Evolutionary conservation across 2,329 filamentous ascomycete species (phyloP).

Genomic region (Phyllosticta capitalensis): DNA sequence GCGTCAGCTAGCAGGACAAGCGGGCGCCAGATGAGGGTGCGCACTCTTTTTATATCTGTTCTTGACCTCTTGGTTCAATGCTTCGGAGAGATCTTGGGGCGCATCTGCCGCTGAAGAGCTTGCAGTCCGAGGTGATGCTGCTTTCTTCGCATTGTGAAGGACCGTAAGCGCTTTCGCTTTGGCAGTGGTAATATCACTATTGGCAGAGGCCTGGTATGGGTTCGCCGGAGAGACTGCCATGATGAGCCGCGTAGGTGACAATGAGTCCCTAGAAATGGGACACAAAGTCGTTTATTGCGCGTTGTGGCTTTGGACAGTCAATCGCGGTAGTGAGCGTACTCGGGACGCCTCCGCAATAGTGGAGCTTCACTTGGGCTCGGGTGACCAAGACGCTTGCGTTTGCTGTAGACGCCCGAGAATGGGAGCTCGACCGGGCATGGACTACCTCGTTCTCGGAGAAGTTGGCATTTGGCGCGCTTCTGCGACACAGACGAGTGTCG

Average conservation of each 20-base stretch:
- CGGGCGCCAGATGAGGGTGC: slow-evolving; percentile 4
- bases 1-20: slow-evolving; percentile 2
- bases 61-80: slow-evolving; percentile 49
- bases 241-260: slow-evolving; percentile 2
- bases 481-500: background rate
- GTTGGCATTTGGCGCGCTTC: background rate
- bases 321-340: background rate
- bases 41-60: slow-evolving; percentile 36
- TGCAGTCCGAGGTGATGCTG: slow-evolving; percentile 12
- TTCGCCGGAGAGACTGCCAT: slow-evolving; percentile 13
- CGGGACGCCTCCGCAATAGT: background rate
- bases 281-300: background rate
- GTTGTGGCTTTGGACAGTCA: background rate
- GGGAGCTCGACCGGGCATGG: background rate
- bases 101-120: slow-evolving; percentile 16
- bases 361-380: background rate
- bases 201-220: slow-evolving; percentile 5
- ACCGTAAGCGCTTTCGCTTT: slow-evolving; percentile 27
- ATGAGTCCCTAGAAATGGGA: background rate
- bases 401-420: background rate
- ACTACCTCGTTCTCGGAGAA: background rate
- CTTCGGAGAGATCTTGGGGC: slow-evolving; percentile 34
- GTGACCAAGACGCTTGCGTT: background rate
- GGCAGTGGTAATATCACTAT: slow-evolving; percentile 5
- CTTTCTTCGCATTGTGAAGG: slow-evolving; percentile 17